Evolutionary conservation across 306 rosid genomes (phyloP).

Genomic region (Dalbergia cultrata): DNA sequence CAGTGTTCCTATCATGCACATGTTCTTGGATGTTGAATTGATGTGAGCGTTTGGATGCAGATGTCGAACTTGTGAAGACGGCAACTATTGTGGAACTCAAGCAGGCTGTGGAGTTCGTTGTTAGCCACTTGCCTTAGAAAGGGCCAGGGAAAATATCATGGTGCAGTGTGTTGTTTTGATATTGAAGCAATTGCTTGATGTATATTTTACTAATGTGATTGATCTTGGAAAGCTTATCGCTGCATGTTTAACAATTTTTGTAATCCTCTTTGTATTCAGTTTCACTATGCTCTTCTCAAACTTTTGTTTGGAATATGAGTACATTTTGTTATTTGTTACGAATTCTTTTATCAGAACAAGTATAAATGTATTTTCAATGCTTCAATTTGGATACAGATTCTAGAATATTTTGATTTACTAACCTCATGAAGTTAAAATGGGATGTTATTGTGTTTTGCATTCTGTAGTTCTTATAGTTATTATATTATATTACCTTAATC

Average conservation of each 20-base stretch:
- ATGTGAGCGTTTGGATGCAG: constrained; percentile 56
- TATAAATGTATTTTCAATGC: background rate
- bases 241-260: background rate
- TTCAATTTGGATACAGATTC: constrained; percentile 17
- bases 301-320: background rate
- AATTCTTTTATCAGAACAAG: background rate
- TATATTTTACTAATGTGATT: constrained; percentile 12
- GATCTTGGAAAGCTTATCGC: background rate
- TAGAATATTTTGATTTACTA: background rate
- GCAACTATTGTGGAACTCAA: constrained; percentile 79
- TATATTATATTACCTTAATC: constrained; percentile 12
- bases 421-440: background rate
- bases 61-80: constrained; percentile 64
- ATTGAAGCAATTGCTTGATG: background rate
- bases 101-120: constrained; percentile 72
- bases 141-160: constrained; percentile 85
- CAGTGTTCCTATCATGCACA: background rate
- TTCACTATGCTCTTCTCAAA: no score
- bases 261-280: no score
- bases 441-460: background rate
- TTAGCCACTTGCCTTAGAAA: constrained; percentile 72
- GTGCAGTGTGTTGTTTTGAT: constrained; percentile 49
- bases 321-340: background rate
- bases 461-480: background rate
- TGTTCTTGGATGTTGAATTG: constrained; percentile 26